Conservation (phyloP, 768 basidiomycete species). For the Scleroderma citrinum region DNA sequence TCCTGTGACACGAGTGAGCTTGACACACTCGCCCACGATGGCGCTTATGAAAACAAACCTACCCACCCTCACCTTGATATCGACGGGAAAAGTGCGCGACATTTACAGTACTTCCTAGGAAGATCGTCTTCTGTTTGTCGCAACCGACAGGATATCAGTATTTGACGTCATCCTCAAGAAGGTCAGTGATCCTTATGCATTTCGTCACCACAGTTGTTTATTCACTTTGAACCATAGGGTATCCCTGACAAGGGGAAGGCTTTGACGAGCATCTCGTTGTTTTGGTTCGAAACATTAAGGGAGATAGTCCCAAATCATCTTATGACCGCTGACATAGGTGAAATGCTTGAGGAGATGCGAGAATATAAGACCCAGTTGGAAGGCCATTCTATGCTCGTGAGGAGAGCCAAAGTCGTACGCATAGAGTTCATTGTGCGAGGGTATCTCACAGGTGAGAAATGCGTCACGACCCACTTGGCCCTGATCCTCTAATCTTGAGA, state of each 20-base stretch:
- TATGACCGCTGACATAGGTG: constrained; percentile 65
- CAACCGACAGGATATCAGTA: constrained; percentile 92
- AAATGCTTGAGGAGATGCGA: constrained; percentile 78
- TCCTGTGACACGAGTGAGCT: no score
- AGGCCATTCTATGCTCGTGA: constrained; percentile 87
- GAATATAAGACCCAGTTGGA: constrained; percentile 72
- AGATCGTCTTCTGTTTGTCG: constrained; percentile 82
- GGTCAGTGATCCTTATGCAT: constrained; percentile 45
- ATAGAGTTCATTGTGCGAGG: constrained; percentile 96
- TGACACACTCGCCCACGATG: constrained; percentile 8
- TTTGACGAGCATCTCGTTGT: constrained; percentile 83
- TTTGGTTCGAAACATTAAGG: constrained; percentile 87
- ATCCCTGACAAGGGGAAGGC: constrained; percentile 92
- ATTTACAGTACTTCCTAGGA: constrained; percentile 75
- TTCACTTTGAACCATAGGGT: constrained; percentile 47
- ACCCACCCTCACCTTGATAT: constrained; percentile 61
- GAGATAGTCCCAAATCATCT: constrained; percentile 87
- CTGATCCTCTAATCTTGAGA: neutral
- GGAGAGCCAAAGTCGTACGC: constrained; percentile 81
- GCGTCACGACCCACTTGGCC: constrained; percentile 6
- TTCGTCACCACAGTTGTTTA: constrained; percentile 1
- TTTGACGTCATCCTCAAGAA: constrained; percentile 94
- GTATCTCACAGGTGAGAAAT: constrained; percentile 79
- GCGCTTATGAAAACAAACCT: constrained; percentile 53
- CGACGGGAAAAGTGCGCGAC: constrained; percentile 94